Conservation (phyloP, 495 filamentous ascomycete species). For the Margaritispora aquatica region DNA sequence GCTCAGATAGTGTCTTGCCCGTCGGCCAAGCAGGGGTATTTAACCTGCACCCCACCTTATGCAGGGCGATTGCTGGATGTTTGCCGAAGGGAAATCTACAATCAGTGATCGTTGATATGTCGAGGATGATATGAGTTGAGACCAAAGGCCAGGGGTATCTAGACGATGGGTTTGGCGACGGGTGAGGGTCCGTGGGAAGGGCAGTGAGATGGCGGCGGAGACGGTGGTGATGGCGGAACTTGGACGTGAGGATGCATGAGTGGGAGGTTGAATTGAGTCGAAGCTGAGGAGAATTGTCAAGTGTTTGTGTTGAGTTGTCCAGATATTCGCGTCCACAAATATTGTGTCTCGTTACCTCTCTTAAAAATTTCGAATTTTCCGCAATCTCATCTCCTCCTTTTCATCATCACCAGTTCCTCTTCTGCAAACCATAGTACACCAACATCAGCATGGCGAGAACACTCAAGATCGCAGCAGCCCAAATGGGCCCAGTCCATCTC, state of each 20-base stretch:
- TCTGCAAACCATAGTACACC: too few relatives aligned
- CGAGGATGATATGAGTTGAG: neutral
- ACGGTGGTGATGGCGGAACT: neutral
- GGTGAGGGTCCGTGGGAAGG: neutral
- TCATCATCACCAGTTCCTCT: neutral
- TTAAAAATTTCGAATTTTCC: too few relatives aligned
- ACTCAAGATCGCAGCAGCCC: constrained; percentile 36
- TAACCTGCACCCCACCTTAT: neutral
- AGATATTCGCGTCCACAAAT: too few relatives aligned
- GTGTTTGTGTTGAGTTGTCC: too few relatives aligned
- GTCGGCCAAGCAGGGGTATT: neutral
- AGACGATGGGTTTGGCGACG: neutral
- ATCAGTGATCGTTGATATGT: too few relatives aligned
- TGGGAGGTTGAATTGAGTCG: too few relatives aligned
- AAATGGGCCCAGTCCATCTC: constrained; percentile 35
- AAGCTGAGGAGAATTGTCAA: too few relatives aligned
- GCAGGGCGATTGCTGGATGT: neutral
- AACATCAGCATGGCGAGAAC: constrained; percentile 28
- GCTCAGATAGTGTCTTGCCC: neutral
- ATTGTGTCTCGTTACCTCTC: too few relatives aligned
- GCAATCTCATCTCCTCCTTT: too few relatives aligned
- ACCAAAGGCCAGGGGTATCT: neutral
- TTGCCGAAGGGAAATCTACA: too few relatives aligned
- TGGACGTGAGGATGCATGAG: neutral
- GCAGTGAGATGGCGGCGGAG: too few relatives aligned